These are phyloP conservation scores for Halophytophthora batemanensis DNA, from an alignment of 352 stramenopile genomes.

Conservation along the genomic window DNA sequence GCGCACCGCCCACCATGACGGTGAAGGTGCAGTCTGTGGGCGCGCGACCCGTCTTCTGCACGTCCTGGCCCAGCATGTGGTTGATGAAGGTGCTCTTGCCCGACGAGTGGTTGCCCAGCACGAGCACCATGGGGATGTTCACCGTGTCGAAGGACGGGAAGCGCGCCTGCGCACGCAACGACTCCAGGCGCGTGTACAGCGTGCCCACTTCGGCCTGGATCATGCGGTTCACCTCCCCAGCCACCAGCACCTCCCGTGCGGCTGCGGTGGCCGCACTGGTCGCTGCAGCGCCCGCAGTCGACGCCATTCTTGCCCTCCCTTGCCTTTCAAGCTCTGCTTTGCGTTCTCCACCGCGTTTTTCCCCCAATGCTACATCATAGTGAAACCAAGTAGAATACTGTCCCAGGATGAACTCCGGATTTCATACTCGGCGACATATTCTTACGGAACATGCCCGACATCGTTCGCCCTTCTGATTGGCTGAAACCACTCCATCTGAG, in stretches of 20 bases:
- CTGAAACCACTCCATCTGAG: neutral
- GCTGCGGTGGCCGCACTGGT: slow-evolving; percentile 1
- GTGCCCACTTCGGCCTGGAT: slow-evolving; percentile 70
- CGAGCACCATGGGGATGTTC: slow-evolving; percentile 80
- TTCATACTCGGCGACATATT: too few species aligned
- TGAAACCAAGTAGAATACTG: too few species aligned
- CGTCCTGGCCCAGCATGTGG: slow-evolving; percentile 77
- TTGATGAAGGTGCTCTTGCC: slow-evolving; percentile 89
- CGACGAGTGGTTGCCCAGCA: slow-evolving; percentile 84
- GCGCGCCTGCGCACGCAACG: slow-evolving; percentile 57
- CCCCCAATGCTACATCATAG: too few species aligned
- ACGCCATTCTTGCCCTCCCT: slow-evolving; percentile 7
- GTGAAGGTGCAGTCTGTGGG: slow-evolving; percentile 86
- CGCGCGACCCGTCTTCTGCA: slow-evolving; percentile 81
- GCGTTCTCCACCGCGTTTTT: too few species aligned
- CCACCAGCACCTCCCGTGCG: slow-evolving; percentile 34
- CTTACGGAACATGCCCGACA: too few species aligned
- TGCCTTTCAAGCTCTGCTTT: neutral
- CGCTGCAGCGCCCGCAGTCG: slow-evolving; percentile 1
- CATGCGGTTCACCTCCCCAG: slow-evolving; percentile 83
- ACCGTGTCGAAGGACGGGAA: slow-evolving; percentile 81
- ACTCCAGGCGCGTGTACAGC: slow-evolving; percentile 70
- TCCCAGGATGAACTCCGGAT: too few species aligned
- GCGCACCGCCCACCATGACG: slow-evolving; percentile 61
- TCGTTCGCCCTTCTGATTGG: too few species aligned